Conservation (phyloP, 176 grass and related monocot species). For the Phoenix dactylifera region DNA sequence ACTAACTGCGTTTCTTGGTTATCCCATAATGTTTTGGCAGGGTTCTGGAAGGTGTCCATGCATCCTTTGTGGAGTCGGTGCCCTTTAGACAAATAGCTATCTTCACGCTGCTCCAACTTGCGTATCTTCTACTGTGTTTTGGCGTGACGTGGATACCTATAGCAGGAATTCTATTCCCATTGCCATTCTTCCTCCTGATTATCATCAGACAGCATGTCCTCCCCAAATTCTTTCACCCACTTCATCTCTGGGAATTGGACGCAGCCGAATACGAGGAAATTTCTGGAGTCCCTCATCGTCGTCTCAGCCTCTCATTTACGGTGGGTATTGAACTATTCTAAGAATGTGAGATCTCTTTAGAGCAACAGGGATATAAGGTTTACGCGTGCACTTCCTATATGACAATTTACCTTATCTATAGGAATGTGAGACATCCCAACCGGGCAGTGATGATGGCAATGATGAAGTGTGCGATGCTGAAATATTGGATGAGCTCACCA, state of each 20-base stretch:
- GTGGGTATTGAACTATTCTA: slow-evolving; percentile 17
- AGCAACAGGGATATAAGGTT: too few relatives aligned
- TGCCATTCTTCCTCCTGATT: slow-evolving; percentile 91
- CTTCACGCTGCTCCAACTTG: slow-evolving; percentile 78
- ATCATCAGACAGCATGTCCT: slow-evolving; percentile 63
- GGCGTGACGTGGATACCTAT: slow-evolving; percentile 93
- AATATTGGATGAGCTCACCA: slow-evolving; percentile 79
- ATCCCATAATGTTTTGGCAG: slow-evolving; percentile 15
- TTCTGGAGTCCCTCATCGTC: slow-evolving; percentile 24
- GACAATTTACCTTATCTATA: slow-evolving; percentile 5
- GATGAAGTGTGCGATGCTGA: slow-evolving; percentile 45
- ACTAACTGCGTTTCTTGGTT: too few relatives aligned
- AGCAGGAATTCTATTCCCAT: slow-evolving; percentile 69
- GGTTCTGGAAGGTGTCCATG: slow-evolving; percentile 79
- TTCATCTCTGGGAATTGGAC: slow-evolving; percentile 55
- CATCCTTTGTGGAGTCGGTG: slow-evolving; percentile 73
- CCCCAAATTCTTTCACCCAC: slow-evolving; percentile 66
- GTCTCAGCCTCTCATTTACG: slow-evolving; percentile 13
- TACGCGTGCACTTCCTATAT: too few relatives aligned
- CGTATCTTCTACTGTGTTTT: slow-evolving; percentile 77
- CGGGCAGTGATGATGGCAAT: slow-evolving; percentile 22
- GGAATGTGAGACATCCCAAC: slow-evolving; percentile 27
- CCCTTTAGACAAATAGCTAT: slow-evolving; percentile 32
- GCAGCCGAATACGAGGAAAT: slow-evolving; percentile 94
- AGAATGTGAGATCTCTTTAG: too few relatives aligned